Conservation (phyloP, 352 stramenopile genomes). For the Blastocystis sp. region DNA sequence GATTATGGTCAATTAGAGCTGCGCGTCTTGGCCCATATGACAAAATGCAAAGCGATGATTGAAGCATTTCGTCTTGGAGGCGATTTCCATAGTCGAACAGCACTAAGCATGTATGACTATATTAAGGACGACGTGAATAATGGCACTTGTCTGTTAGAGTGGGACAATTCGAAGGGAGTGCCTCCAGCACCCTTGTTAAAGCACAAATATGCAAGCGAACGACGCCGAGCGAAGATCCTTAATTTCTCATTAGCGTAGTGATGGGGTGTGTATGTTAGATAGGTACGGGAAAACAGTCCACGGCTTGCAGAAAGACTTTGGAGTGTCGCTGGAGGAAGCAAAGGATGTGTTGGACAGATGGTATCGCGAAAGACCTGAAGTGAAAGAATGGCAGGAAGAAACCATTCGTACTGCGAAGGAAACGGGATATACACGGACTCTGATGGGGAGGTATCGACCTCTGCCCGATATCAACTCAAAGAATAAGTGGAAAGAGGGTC, state of each 20-base stretch:
- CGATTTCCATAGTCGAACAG: constrained; percentile 78
- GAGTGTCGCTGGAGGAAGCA: constrained; percentile 73
- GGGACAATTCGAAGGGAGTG: constrained; percentile 82
- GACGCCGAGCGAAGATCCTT: constrained; percentile 95
- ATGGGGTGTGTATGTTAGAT: background rate
- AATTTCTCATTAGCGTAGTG: constrained; percentile 94
- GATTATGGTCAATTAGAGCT: constrained; percentile 99
- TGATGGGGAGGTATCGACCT: constrained; percentile 93
- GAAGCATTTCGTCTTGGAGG: constrained; percentile 84
- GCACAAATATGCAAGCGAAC: constrained; percentile 91
- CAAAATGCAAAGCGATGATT: constrained; percentile 95
- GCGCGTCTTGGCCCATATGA: constrained; percentile 93
- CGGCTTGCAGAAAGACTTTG: constrained; percentile 87
- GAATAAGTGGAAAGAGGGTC: constrained; percentile 68
- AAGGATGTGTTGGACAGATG: constrained; percentile 85
- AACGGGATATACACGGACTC: constrained; percentile 79
- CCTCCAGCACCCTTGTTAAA: constrained; percentile 90
- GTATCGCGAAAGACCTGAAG: constrained; percentile 84
- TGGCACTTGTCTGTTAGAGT: constrained; percentile 93
- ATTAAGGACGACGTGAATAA: constrained; percentile 87
- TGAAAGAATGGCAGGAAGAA: constrained; percentile 81
- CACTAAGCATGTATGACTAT: constrained; percentile 98
- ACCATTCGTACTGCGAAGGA: constrained; percentile 80
- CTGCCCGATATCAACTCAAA: constrained; percentile 82
- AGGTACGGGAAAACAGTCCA: constrained; percentile 95